Evolutionary conservation across 768 basidiomycete species (phyloP), one percentile per base, ranked within the genome.

Genomic region (Leccinum obscurum): DNA sequence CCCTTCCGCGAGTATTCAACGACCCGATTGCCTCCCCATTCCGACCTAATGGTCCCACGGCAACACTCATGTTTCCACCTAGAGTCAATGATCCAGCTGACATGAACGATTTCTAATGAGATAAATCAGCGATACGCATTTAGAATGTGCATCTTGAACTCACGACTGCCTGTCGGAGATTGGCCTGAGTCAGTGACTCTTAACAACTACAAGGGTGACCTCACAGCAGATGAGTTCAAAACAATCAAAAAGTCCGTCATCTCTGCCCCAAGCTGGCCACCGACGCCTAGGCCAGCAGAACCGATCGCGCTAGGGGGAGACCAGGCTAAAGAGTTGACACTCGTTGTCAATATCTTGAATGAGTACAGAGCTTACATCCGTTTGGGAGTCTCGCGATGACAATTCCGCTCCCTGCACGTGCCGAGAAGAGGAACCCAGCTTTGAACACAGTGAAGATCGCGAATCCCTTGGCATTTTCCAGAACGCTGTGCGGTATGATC

Each of bases 231-330:
- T 24, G 90, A 89, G 67, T 98, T 98, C 28, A 98, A 80, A 32
- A 98, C 89, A 59, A 97, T 81, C 60, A 95, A 76, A 68, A 96
- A 95, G 68, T 96, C 94, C 0, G 94, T 96, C 78, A 96, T 84
- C 72, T 93, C 90, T 52, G 89, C 90, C 22, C 91, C 91, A 20
- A 83, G 80, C 68, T 93, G 91, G 20, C 89, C 85, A 20, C 96
- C 97, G 4, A 95, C 78, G 0, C 96, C 96, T 5, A 95, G 70
- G 0, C 96, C 96, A 14, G 90, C 96, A 3, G 92, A 88, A 26
- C 95, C 95, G 50, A 99, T 96, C 3, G 96, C 97, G 70, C 89
- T 91, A 3, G 97, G 97, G 20, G 95, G 87, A 37, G 92, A 93
- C 95, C 95, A 99, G 39, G 84, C 90, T 94, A 58, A 88, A 93